Conservation (phyloP, 352 stramenopile genomes). For the Phytopythium chamaehyphon region DNA sequence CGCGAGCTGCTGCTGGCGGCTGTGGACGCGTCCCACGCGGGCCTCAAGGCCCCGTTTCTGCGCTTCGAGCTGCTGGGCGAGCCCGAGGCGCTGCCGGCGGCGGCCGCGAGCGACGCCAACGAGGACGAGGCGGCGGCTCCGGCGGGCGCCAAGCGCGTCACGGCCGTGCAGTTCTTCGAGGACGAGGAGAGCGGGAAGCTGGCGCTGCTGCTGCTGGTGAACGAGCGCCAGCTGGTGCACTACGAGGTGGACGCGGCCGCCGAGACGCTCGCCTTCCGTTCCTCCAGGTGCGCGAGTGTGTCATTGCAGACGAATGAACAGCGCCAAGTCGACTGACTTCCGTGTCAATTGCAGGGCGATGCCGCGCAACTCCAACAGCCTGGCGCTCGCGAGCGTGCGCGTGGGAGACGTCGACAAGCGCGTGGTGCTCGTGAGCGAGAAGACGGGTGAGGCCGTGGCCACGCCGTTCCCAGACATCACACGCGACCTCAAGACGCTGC, state of each 20-base stretch:
- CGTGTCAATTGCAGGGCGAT: no score
- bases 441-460: conserved; percentile 78
- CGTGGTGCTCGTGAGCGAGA: conserved; percentile 69
- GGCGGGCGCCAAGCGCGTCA: conserved; percentile 35
- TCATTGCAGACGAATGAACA: no score
- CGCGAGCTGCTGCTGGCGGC: conserved; percentile 56
- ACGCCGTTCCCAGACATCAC: conserved; percentile 70
- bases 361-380: conserved; percentile 71
- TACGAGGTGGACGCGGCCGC: conserved; percentile 55
- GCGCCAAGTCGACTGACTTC: no score
- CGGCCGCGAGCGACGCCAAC: conserved; percentile 9
- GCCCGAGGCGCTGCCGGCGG: conserved; percentile 13
- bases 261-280: conserved; percentile 34
- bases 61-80: conserved; percentile 44
- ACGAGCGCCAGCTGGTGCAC: conserved; percentile 70
- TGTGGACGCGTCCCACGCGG: conserved; percentile 8
- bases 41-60: conserved; percentile 14
- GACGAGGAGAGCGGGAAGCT: conserved; percentile 12
- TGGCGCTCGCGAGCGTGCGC: conserved; percentile 24
- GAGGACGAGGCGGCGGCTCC: conserved; percentile 18
- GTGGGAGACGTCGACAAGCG: conserved; percentile 35
- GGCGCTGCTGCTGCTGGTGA: conserved; percentile 55
- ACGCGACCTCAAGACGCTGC: conserved; percentile 63
- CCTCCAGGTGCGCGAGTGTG: conserved; percentile 24
- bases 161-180: conserved; percentile 33